A percentile compares a stretch with the other conserved stretches of the same genome.
Evolutionary conservation across 2,329 filamentous ascomycete species (phyloP).

Genomic region (Paraphoma chrysanthemicola): DNA sequence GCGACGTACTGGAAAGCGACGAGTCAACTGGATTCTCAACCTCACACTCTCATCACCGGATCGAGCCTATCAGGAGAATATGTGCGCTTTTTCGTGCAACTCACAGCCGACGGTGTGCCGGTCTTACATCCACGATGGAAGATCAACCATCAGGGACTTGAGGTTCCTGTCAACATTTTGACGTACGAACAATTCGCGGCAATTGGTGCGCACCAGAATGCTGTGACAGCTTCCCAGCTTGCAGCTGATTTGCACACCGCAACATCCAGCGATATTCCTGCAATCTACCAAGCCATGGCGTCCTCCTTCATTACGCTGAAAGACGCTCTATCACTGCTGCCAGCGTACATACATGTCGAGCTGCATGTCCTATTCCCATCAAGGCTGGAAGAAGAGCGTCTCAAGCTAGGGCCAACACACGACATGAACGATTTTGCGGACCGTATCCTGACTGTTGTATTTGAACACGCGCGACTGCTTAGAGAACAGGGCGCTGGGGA

Average conservation of each 20-base stretch:
- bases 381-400: constrained; percentile 70
- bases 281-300: constrained; percentile 75
- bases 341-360: constrained; percentile 83
- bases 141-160: constrained; percentile 75
- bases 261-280: constrained; percentile 51
- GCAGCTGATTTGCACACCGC: constrained; percentile 32
- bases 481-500: constrained; percentile 63
- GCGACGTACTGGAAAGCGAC: constrained; percentile 99
- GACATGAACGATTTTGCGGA: constrained; percentile 91
- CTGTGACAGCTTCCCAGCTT: constrained; percentile 28
- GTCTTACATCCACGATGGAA: constrained; percentile 89
- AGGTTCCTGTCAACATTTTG: constrained; percentile 82
- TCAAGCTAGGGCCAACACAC: constrained; percentile 74
- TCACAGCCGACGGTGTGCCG: constrained; percentile 85
- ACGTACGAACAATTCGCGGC: constrained; percentile 74
- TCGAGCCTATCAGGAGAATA: constrained; percentile 97
- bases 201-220: constrained; percentile 47
- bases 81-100: constrained; percentile 86
- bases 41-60: constrained; percentile 87
- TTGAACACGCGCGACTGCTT: constrained; percentile 82
- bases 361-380: constrained; percentile 91
- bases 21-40: constrained; percentile 85
- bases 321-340: constrained; percentile 77
- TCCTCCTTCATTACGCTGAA: constrained; percentile 80
- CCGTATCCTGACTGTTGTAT: constrained; percentile 81